phyloP scores from a whole-genome alignment of 257 asterid genomes.

The Paraleonurus japonicus region DNA sequence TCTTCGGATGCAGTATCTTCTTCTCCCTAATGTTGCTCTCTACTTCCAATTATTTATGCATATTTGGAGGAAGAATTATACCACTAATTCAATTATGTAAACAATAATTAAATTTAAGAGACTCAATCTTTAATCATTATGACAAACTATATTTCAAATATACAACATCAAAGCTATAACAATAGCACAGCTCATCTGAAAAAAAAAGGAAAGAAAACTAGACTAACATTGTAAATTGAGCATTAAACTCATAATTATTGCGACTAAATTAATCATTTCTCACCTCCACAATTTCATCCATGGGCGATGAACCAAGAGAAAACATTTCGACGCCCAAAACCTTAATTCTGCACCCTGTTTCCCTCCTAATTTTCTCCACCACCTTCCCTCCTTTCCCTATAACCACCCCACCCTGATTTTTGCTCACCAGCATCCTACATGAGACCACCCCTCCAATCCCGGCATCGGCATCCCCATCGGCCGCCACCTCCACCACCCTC shows the following conservation, averaged over 20 bases:
- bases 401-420: slow-evolving; percentile 61
- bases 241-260: background rate
- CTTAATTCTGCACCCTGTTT: slow-evolving; percentile 59
- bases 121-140: background rate
- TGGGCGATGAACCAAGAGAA: slow-evolving; percentile 29
- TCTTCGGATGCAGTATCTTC: background rate
- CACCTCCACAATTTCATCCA: slow-evolving; percentile 78
- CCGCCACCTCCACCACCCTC: slow-evolving; percentile 73
- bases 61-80: background rate
- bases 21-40: slow-evolving; percentile 5
- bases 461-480: slow-evolving; percentile 42
- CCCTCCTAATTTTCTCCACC: slow-evolving; percentile 66
- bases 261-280: background rate
- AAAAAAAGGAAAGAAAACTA: background rate
- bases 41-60: background rate
- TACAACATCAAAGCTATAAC: slow-evolving; percentile 1
- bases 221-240: background rate
- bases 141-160: background rate
- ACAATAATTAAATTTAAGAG: background rate
- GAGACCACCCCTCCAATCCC: slow-evolving; percentile 51
- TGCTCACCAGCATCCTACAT: slow-evolving; percentile 55
- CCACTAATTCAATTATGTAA: background rate
- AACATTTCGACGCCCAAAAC: slow-evolving; percentile 47
- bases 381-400: slow-evolving; percentile 78
- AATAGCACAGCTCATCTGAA: background rate